phyloP scores from a whole-genome alignment of 768 basidiomycete genomes.

The Pholiota molesta region DNA sequence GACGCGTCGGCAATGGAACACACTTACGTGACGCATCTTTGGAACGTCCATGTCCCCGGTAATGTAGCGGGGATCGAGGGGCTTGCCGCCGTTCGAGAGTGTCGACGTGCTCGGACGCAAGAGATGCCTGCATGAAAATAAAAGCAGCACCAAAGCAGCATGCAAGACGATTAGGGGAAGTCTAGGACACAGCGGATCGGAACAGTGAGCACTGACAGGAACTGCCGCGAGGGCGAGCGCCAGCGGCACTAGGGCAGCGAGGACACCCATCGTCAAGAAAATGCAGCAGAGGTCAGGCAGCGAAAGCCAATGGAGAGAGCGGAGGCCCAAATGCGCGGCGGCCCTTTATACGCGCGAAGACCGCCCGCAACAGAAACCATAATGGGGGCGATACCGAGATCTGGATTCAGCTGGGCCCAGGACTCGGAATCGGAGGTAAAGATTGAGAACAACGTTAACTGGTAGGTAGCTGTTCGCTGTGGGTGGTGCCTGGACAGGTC shows the following conservation, averaged over 20 bases:
- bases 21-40: constrained; percentile 65
- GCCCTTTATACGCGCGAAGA: not conserved
- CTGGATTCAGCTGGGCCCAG: constrained; percentile 1
- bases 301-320: not conserved
- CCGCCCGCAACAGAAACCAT: not conserved
- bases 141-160: not conserved
- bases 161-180: not conserved
- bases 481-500: not conserved
- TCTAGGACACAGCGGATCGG: constrained; percentile 7
- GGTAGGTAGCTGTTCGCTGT: not conserved
- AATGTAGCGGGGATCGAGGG: constrained; percentile 39
- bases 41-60: constrained; percentile 56
- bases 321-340: not conserved
- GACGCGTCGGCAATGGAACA: constrained; percentile 2
- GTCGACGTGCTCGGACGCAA: constrained; percentile 4
- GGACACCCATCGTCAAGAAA: constrained; percentile 34
- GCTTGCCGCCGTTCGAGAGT: constrained; percentile 40
- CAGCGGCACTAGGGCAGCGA: constrained; percentile 30
- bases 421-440: not conserved
- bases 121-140: not conserved
- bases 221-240: constrained; percentile 37
- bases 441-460: constrained; percentile 1
- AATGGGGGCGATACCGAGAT: not conserved
- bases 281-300: not conserved
- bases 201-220: constrained; percentile 39